Percentiles rank a stretch among this genome's conserved stretches.
Evolutionary conservation across 2,329 filamentous ascomycete species (phyloP).

Genomic region (Dendrostoma leiphaemia): DNA sequence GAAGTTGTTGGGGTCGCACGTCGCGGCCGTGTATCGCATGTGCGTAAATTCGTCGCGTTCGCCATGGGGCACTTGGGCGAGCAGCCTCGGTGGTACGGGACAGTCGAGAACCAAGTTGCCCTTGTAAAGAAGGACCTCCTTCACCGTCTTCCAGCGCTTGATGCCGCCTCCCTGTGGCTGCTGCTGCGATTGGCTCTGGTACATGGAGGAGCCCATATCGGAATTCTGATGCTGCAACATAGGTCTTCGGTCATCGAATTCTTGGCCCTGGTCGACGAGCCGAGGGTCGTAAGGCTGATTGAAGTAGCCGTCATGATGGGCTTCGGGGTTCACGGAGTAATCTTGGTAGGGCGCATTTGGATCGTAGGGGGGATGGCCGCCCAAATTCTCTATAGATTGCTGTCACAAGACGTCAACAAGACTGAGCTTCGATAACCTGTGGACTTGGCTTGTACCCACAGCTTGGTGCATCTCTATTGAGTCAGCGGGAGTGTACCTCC

Average conservation of each 20-base stretch:
- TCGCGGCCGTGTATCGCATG: conserved; percentile 95
- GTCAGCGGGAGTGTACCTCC: conserved; percentile 65
- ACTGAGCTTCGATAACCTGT: neutral
- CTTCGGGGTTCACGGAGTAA: conserved; percentile 77
- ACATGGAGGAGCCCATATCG: conserved; percentile 38
- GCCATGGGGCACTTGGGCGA: conserved; percentile 86
- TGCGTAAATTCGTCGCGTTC: conserved; percentile 90
- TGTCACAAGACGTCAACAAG: conserved; percentile 26
- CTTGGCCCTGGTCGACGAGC: conserved; percentile 52
- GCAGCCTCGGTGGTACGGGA: conserved; percentile 82
- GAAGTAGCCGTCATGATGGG: conserved; percentile 85
- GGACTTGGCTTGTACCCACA: conserved; percentile 48
- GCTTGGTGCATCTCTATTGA: conserved; percentile 80
- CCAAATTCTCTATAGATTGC: conserved; percentile 54
- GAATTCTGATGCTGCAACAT: conserved; percentile 68
- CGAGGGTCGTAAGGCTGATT: conserved; percentile 77
- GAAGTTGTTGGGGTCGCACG: conserved; percentile 88
- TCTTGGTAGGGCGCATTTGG: conserved; percentile 37
- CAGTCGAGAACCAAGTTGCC: conserved; percentile 97
- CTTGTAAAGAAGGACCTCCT: conserved; percentile 95
- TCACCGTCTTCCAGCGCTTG: conserved; percentile 96
- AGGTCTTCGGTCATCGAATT: conserved; percentile 65
- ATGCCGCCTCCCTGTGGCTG: conserved; percentile 59
- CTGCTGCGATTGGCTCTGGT: conserved; percentile 29
- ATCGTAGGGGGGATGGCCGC: conserved; percentile 38